Base-by-base conservation (phyloP, 208 protist genomes). In the Acanthamoeba royreba region DNA sequence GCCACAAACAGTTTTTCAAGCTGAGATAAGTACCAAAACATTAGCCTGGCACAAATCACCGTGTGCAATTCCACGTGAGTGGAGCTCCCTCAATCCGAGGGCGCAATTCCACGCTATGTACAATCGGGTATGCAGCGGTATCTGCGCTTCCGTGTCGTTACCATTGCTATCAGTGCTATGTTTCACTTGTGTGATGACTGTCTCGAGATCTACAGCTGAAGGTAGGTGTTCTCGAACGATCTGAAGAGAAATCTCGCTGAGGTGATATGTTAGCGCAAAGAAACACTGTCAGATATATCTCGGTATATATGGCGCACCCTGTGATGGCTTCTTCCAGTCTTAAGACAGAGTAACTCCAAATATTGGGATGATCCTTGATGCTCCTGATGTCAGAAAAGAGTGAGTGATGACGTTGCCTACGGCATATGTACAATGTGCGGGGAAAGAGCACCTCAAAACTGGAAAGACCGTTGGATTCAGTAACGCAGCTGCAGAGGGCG, bases 61-160 rank as follows among this genome's bases (percentile, higher is more conserved):
- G 47, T 90, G 83, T 22, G 83, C 52, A 35, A 90, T 90, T 2
- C 53, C 53, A 35, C 47, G 83, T 25, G 28, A 17, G 83, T 90
- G 83, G 45, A 90, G 83, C n/a, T 58, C 83, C 19, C 83, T n/a
- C 38, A 90, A 22, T 42, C 35, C 83, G 15, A 72, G 47, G 49
- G 83, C 83, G 53, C 45, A 61, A 35, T 90, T 31, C 47, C 83
- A 90, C 15, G 83, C 83, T 1, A 90, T 90, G 83, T 72, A 90
- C 9, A 90, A 49, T 3, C 83, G 83, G 13, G 83, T 90, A 49
- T 72, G 53, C 1, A 90, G 83, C 2, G 83, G 83, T 1, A 90
- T 79, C 35, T 45, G 66, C 35, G 35, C 15, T 28, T 40, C 66
- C 38, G 38, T 19, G 8, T 38, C 33, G 66, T 45, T 40, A n/a